Conservation (phyloP, 1,284 basidiomycete species). For the Ustilago tritici region DNA sequence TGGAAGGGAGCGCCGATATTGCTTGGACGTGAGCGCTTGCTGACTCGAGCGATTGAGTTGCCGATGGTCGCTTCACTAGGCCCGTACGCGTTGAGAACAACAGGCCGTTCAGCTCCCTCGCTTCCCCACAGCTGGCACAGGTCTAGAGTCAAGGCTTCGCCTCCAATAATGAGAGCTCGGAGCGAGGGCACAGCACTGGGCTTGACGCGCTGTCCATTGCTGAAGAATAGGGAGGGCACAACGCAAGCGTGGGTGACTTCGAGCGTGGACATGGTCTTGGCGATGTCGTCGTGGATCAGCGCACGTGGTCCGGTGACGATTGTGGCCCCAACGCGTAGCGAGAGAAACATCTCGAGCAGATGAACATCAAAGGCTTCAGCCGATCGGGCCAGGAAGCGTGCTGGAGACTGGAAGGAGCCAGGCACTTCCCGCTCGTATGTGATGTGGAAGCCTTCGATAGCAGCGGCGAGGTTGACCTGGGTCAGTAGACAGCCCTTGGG, state of each 20-base stretch:
- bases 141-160: constrained; percentile 60
- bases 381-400: constrained; percentile 65
- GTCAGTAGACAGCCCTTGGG: constrained; percentile 65
- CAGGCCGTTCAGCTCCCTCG: constrained; percentile 24
- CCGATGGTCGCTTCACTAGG: constrained; percentile 67
- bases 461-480: constrained; percentile 56
- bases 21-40: constrained; percentile 33
- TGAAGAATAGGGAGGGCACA: constrained; percentile 67
- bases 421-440: constrained; percentile 54
- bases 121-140: constrained; percentile 59
- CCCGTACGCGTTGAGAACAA: constrained; percentile 66
- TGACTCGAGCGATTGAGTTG: constrained; percentile 61
- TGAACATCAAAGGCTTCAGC: constrained; percentile 69
- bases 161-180: constrained; percentile 62
- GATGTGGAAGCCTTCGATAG: constrained; percentile 55
- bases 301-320: constrained; percentile 64
- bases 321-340: constrained; percentile 63
- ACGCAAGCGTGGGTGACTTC: constrained; percentile 66
- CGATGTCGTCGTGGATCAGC: constrained; percentile 63
- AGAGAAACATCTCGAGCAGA: constrained; percentile 66
- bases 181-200: constrained; percentile 58
- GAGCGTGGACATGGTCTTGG: constrained; percentile 54
- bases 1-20: constrained; percentile 63
- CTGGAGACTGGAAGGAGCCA: constrained; percentile 33
- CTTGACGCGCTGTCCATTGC: constrained; percentile 50